Percentiles rank a stretch among this genome's conserved stretches.
These are phyloP conservation scores for Alternaria postmessia DNA, from an alignment of 2,329 filamentous ascomycete genomes.

Conservation along the genomic window DNA sequence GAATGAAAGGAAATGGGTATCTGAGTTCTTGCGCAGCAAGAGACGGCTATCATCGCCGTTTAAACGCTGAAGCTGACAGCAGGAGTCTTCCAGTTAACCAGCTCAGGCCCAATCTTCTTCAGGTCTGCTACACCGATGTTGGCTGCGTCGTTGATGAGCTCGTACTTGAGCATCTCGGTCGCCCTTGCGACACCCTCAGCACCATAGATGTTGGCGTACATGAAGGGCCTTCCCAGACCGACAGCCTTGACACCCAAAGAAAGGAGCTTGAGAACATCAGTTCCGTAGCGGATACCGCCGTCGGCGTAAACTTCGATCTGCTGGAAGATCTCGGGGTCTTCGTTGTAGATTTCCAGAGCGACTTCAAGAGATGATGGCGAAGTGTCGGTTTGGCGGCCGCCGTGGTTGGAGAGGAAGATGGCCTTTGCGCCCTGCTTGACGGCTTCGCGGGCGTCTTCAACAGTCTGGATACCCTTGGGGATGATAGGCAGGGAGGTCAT, in stretches of 20 bases:
- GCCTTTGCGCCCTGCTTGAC: conserved; percentile 49
- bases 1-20: background rate
- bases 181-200: conserved; percentile 68
- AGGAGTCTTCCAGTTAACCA: conserved; percentile 31
- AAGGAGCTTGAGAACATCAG: conserved; percentile 50
- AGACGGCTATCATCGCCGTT: background rate
- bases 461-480: conserved; percentile 53
- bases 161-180: conserved; percentile 60
- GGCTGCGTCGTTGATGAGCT: conserved; percentile 53
- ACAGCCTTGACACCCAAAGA: conserved; percentile 52
- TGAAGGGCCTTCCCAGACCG: conserved; percentile 59
- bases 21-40: background rate
- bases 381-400: conserved; percentile 53
- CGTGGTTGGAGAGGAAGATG: conserved; percentile 55
- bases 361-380: conserved; percentile 75
- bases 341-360: conserved; percentile 76
- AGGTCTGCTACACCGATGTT: conserved; percentile 44
- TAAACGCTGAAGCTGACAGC: conserved; percentile 4
- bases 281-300: conserved; percentile 52
- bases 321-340: conserved; percentile 50
- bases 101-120: conserved; percentile 38
- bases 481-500: conserved; percentile 51
- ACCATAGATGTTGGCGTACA: conserved; percentile 65
- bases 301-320: conserved; percentile 53
- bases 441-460: conserved; percentile 50